Conservation (phyloP, 257 asterid species). For the Solanum phureja region DNA sequence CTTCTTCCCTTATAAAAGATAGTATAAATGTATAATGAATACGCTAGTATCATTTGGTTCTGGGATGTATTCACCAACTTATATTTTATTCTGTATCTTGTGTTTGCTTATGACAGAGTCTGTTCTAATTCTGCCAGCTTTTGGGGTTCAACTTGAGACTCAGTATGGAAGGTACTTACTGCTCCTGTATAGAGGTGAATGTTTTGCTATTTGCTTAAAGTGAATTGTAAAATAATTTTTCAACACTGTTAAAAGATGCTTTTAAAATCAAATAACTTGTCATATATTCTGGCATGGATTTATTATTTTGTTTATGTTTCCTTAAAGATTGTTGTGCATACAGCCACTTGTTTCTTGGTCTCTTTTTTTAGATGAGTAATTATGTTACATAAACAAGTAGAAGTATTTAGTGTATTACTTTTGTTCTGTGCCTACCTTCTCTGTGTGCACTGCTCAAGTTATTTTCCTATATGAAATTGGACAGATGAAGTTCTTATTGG, state of each 20-base stretch:
- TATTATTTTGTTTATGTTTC: neutral
- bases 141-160: conserved; percentile 93
- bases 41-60: neutral
- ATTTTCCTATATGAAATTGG: neutral
- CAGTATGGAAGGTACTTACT: conserved; percentile 53
- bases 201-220: neutral
- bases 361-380: neutral
- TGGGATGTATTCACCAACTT: neutral
- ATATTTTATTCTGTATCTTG: neutral
- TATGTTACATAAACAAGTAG: neutral
- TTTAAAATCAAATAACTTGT: neutral
- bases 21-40: neutral
- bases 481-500: neutral
- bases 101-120: conserved; percentile 47
- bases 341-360: neutral
- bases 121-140: conserved; percentile 64
- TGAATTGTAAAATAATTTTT: neutral
- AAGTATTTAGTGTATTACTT: neutral
- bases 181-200: neutral
- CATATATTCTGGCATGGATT: neutral
- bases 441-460: neutral
- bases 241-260: neutral
- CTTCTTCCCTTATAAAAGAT: neutral
- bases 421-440: neutral
- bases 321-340: neutral